Conservation (phyloP, 2,329 filamentous ascomycete species). For the Colletotrichum acutatum region DNA sequence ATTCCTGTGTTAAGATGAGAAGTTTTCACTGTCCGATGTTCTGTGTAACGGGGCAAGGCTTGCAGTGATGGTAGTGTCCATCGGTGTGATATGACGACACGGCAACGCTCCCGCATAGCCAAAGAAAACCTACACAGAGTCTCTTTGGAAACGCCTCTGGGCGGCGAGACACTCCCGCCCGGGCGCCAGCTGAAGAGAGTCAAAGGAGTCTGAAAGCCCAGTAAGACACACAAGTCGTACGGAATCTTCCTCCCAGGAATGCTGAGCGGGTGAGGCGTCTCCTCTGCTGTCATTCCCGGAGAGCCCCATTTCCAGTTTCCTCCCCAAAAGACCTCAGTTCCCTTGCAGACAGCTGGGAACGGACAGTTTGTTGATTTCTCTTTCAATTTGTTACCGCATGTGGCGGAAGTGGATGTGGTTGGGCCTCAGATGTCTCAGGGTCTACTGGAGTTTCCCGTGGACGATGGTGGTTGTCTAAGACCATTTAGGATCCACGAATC, state of each 20-base stretch:
- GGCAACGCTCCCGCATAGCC: neutral
- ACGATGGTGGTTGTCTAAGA: neutral
- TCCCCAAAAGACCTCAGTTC: neutral
- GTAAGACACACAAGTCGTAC: neutral
- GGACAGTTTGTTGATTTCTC: neutral
- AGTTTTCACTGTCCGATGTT: neutral
- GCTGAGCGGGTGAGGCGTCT: constrained; percentile 22
- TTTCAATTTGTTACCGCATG: neutral
- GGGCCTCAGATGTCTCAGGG: neutral
- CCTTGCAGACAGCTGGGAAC: constrained; percentile 7
- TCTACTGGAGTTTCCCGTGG: constrained; percentile 5
- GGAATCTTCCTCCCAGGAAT: neutral
- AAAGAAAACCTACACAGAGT: neutral
- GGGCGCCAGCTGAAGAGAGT: neutral
- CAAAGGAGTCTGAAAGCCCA: neutral
- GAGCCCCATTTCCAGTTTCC: neutral
- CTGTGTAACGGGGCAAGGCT: neutral
- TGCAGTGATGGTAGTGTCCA: neutral
- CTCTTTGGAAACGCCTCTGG: neutral
- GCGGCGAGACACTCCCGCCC: neutral
- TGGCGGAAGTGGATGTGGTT: neutral
- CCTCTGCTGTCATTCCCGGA: neutral
- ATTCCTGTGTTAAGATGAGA: neutral
- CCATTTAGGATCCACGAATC: neutral
- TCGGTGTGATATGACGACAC: neutral